A percentile compares a stretch with the other conserved stretches of the same genome.
Evolutionary conservation across 495 filamentous ascomycete species (phyloP).

Genomic region (Trichoderma parareesei): DNA sequence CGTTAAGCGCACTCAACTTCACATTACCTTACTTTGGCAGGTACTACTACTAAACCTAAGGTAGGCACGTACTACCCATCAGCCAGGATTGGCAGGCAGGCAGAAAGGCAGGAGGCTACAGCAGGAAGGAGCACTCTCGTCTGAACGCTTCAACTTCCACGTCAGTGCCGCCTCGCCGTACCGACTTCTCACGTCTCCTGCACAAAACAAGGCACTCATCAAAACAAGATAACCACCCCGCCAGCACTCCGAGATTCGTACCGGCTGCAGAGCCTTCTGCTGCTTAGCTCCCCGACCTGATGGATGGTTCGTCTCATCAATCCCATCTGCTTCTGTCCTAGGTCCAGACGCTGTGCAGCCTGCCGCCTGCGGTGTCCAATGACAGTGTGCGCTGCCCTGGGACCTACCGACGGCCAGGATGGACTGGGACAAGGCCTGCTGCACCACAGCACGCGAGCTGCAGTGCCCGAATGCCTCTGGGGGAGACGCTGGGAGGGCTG

Average conservation of each 20-base stretch:
- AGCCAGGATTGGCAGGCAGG: not conserved
- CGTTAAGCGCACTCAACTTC: too few species aligned
- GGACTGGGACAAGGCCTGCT: slow-evolving; percentile 2
- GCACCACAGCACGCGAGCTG: slow-evolving; percentile 9
- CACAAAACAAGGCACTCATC: too few species aligned
- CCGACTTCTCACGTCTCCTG: too few species aligned
- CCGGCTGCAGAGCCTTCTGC: not conserved
- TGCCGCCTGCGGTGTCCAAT: slow-evolving; percentile 7
- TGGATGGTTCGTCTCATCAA: slow-evolving; percentile 4
- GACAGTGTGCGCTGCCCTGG: not conserved
- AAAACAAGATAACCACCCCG: too few species aligned
- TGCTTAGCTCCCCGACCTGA: not conserved
- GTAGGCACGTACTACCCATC: not conserved
- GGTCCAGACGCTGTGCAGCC: not conserved
- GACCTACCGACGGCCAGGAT: slow-evolving; percentile 7
- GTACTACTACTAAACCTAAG: too few species aligned
- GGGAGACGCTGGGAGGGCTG: not conserved
- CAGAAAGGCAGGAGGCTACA: not conserved
- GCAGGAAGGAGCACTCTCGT: not conserved
- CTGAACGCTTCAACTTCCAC: too few species aligned
- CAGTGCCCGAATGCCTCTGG: not conserved
- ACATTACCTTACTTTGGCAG: too few species aligned
- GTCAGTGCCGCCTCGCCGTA: too few species aligned
- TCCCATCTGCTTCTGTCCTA: not conserved
- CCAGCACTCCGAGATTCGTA: not conserved